Evolutionary conservation across 1,284 basidiomycete species (phyloP), one percentile per base, ranked within the genome.

Genomic region (Lentinus polychrous): DNA sequence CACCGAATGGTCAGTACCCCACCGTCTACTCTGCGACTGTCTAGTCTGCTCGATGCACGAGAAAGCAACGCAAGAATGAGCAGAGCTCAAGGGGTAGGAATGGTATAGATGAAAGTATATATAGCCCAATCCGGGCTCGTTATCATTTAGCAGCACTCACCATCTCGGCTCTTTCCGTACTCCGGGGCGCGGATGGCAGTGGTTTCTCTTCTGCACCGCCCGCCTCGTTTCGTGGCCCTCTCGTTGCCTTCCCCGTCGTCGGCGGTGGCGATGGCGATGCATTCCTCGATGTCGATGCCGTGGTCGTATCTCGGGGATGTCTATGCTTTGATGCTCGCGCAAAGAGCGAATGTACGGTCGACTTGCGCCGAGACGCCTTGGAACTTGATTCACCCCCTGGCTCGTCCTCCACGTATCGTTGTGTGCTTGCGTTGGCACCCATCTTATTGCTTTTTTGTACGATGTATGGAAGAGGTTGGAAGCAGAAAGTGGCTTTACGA

Each of bases 141-240:
- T 40, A 40, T 40, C 39, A 40, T 23, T 40, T 20, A 20, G 12
- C 12, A 17, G 12, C n/a, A 40, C 39, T 40, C 20, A 40, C 39
- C 39, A 40, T 40, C 39, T 40, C 39, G 39, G 39, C 39, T 22
- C 17, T 40, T 22, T 23, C 39, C 39, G 39, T 20, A 20, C 39
- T 12, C 18, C 35, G 17, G 17, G 12, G 17, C 12, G 20, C 20
- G 8, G 8, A 8, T 7, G 37, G 14, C 14, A 18, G 37, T 22
- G 39, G 10, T 40, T 15, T 22, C 39, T 40, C 20, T 12, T 17
- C 39, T 23, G 39, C 39, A 40, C 22, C 20, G 39, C 39, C 39
- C 7, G n/a, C n/a, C 39, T 15, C 20, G 12, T 40, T 22, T 14
- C 39, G 10, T 7, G 10, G 6, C 39, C 3, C 22, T 22, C 17